phyloP scores from a whole-genome alignment of 2,329 filamentous ascomycete species.

The Penicillium brasilianum region DNA sequence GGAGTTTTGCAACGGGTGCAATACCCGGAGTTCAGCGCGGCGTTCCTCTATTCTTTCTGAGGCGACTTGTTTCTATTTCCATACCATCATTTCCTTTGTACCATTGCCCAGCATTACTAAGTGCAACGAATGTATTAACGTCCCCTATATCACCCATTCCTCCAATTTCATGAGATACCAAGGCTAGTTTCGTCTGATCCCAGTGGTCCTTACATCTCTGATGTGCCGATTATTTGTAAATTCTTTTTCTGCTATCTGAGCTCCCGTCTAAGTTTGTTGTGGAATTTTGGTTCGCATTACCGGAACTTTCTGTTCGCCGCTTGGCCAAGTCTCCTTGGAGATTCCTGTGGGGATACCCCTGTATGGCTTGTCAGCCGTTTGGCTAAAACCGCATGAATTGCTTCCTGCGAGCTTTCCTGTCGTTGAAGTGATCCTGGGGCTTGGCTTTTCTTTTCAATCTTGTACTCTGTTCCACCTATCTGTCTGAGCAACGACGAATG shows the following conservation, averaged over 20 bases:
- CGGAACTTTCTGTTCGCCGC: not conserved
- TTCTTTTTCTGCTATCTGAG: not conserved
- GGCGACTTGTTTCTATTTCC: conserved; percentile 12
- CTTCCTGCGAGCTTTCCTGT: not conserved
- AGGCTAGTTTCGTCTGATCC: not conserved
- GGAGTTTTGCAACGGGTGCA: conserved; percentile 29
- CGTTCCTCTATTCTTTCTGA: conserved; percentile 23
- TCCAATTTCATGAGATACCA: not conserved
- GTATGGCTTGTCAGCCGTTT: conserved; percentile 6
- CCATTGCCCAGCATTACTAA: conserved; percentile 27
- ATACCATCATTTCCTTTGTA: conserved; percentile 27
- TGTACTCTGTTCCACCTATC: conserved; percentile 19
- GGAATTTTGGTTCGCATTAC: not conserved
- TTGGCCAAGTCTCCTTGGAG: not conserved
- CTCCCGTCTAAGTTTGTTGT: not conserved
- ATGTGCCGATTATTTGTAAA: not conserved
- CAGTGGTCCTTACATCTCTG: not conserved
- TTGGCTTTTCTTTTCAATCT: conserved; percentile 9
- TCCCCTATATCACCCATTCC: conserved; percentile 9
- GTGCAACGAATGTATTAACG: conserved; percentile 30
- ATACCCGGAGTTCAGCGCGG: conserved; percentile 27
- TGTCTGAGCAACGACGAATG: conserved; percentile 23
- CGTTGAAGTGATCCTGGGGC: not conserved
- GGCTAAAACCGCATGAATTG: not conserved
- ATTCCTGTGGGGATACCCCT: too few relatives aligned